Conservation (phyloP, 208 protist species). For the Trypanosoma brucei region DNA sequence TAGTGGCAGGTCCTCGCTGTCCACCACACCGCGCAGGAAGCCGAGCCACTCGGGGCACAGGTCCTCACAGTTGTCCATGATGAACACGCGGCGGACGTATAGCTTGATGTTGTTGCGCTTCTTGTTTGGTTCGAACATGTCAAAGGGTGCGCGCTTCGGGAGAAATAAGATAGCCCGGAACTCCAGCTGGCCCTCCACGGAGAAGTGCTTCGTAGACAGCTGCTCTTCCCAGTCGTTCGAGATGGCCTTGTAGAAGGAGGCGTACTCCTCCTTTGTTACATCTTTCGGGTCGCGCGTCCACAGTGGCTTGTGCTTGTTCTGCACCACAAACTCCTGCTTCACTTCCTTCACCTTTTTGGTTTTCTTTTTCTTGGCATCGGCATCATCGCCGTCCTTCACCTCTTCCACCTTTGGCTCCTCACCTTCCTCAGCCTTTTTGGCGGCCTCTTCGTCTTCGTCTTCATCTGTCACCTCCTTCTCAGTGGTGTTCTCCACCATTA, state of each 20-base stretch:
- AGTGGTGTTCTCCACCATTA: slow-evolving; percentile 92
- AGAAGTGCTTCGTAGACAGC: slow-evolving; percentile 97
- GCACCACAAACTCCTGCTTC: slow-evolving; percentile 90
- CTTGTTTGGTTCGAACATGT: slow-evolving; percentile 97
- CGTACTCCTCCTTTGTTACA: slow-evolving; percentile 98
- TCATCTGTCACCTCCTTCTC: slow-evolving; percentile 95
- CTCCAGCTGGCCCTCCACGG: slow-evolving; percentile 96
- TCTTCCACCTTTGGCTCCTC: slow-evolving; percentile 81
- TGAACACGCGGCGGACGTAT: slow-evolving; percentile 97
- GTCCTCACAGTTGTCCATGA: slow-evolving; percentile 98
- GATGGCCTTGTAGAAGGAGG: slow-evolving; percentile 97
- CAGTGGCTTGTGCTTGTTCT: slow-evolving; percentile 99
- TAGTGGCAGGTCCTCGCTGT: slow-evolving; percentile 97
- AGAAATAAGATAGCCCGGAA: slow-evolving; percentile 96
- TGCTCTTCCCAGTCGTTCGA: slow-evolving; percentile 97
- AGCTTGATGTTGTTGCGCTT: slow-evolving; percentile 99
- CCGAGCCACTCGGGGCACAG: slow-evolving; percentile 97
- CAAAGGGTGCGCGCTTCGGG: slow-evolving; percentile 95
- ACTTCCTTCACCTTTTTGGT: slow-evolving; percentile 82
- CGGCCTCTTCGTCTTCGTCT: slow-evolving; percentile 81
- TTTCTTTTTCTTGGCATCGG: slow-evolving; percentile 81
- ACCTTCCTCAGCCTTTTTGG: slow-evolving; percentile 61
- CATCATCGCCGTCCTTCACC: slow-evolving; percentile 70
- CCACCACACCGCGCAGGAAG: slow-evolving; percentile 97
- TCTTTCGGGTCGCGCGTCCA: slow-evolving; percentile 96